Conservation (phyloP, 2,329 filamentous ascomycete genomes). For the Grosmannia huntii region DNA sequence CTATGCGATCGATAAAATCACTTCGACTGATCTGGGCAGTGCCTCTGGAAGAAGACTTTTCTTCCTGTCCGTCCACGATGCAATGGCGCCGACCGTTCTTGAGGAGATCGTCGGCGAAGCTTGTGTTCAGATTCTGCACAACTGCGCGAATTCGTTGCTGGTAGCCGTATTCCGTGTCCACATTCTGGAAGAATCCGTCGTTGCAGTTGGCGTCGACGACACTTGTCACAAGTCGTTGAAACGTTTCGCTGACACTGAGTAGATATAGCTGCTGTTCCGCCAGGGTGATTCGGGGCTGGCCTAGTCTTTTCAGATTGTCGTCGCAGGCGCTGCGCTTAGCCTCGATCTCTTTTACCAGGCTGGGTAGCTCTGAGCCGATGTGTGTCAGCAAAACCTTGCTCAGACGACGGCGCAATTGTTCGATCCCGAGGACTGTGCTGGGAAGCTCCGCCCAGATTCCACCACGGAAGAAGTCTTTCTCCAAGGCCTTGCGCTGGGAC, state of each 20-base stretch:
- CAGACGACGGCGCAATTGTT: slow-evolving; percentile 31
- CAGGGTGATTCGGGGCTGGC: background rate
- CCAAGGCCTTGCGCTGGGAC: slow-evolving; percentile 24
- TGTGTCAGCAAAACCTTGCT: slow-evolving; percentile 36
- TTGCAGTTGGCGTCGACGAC: slow-evolving; percentile 18
- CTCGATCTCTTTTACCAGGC: background rate
- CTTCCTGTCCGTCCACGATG: background rate
- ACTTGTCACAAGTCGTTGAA: slow-evolving; percentile 13
- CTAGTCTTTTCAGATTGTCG: background rate
- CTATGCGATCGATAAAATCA: slow-evolving; percentile 14
- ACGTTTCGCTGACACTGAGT: slow-evolving; percentile 14
- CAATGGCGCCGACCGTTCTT: slow-evolving; percentile 18
- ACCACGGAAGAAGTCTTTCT: slow-evolving; percentile 28
- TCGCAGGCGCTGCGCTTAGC: slow-evolving; percentile 1
- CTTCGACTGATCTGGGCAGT: slow-evolving; percentile 8
- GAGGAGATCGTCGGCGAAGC: slow-evolving; percentile 25
- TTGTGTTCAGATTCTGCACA: slow-evolving; percentile 33
- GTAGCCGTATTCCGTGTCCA: slow-evolving; percentile 18
- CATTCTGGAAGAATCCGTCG: slow-evolving; percentile 11
- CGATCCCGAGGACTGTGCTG: slow-evolving; percentile 30
- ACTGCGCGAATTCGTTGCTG: slow-evolving; percentile 37
- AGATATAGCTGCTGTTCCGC: slow-evolving; percentile 17
- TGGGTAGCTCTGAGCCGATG: slow-evolving; percentile 32
- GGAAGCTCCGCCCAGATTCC: slow-evolving; percentile 24
- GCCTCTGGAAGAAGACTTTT: slow-evolving; percentile 3